phyloP scores from a whole-genome alignment of 768 basidiomycete species.

The Agrocybe praecox region DNA sequence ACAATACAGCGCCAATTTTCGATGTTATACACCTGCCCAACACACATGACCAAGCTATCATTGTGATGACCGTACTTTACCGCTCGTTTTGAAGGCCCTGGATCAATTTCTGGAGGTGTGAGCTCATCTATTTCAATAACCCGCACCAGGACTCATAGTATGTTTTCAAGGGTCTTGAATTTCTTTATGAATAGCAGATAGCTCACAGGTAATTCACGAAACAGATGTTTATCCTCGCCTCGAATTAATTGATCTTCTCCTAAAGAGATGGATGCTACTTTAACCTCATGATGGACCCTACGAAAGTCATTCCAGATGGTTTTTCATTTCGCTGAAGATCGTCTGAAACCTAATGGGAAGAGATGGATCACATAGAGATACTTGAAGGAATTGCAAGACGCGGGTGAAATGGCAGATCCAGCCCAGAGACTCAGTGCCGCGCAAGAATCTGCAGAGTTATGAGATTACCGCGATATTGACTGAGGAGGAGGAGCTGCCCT shows the following conservation, averaged over 20 bases:
- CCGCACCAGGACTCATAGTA: neutral
- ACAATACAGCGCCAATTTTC: conserved; percentile 12
- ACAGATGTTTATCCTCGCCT: too few relatives aligned
- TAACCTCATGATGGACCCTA: conserved; percentile 22
- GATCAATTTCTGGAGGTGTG: conserved; percentile 18
- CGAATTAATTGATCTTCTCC: neutral
- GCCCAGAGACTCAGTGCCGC: conserved; percentile 3
- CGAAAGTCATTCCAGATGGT: conserved; percentile 14
- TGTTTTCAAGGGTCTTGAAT: conserved; percentile 12
- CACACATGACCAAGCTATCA: conserved; percentile 21
- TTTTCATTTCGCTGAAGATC: conserved; percentile 8
- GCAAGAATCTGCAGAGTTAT: conserved; percentile 3
- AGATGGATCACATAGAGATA: conserved; percentile 6
- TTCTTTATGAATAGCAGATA: conserved; percentile 17
- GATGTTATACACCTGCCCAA: conserved; percentile 7
- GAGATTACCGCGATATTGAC: neutral
- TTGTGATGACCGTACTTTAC: conserved; percentile 35
- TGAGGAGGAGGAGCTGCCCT: conserved; percentile 2
- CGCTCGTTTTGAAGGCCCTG: conserved; percentile 23
- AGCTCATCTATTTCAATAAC: neutral
- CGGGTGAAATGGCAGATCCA: conserved; percentile 7
- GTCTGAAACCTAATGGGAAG: neutral
- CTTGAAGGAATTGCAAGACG: conserved; percentile 4
- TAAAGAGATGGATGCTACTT: conserved; percentile 16
- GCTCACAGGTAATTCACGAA: conserved; percentile 16